Conservation (phyloP, 441 rosid species). For the Populus hybrid region DNA sequence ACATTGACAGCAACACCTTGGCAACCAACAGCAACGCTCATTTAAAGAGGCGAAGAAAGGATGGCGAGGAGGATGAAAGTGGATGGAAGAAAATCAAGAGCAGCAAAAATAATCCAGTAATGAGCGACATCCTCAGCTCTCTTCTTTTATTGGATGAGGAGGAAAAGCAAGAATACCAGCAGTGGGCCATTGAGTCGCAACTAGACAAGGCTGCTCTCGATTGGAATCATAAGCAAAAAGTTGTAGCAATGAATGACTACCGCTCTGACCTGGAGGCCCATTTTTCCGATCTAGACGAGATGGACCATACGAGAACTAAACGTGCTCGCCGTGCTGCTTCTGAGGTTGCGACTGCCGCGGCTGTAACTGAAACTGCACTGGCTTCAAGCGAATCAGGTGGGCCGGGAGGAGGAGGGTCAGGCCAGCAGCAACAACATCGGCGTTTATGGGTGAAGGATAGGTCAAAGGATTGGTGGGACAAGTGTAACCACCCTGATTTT, state of each 20-base stretch:
- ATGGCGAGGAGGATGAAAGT: slow-evolving; percentile 27
- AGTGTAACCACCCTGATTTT: slow-evolving; percentile 52
- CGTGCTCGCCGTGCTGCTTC: slow-evolving; percentile 36
- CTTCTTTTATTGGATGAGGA: slow-evolving; percentile 55
- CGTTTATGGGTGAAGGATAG: slow-evolving; percentile 89
- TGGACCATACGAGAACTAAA: slow-evolving; percentile 36
- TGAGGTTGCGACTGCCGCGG: slow-evolving; percentile 30
- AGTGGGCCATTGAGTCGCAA: slow-evolving; percentile 35
- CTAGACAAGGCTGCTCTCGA: slow-evolving; percentile 42
- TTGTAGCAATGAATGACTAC: slow-evolving; percentile 36
- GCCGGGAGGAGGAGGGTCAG: slow-evolving; percentile 8
- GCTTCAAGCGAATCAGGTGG: slow-evolving; percentile 14
- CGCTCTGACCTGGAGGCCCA: slow-evolving; percentile 35
- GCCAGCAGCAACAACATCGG: slow-evolving; percentile 26
- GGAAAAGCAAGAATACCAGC: slow-evolving; percentile 43
- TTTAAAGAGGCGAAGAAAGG: slow-evolving; percentile 42
- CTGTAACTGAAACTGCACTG: slow-evolving; percentile 14
- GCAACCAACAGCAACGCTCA: slow-evolving; percentile 24
- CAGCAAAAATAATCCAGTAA: slow-evolving; percentile 15
- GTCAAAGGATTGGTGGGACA: slow-evolving; percentile 86
- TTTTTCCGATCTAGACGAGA: slow-evolving; percentile 32
- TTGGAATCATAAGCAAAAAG: slow-evolving; percentile 36
- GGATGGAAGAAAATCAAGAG: neutral
- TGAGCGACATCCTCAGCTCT: slow-evolving; percentile 56
- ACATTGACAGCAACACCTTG: slow-evolving; percentile 35